Base-by-base conservation (phyloP, 2,329 filamentous ascomycete species). In the Fusarium verrucosum region DNA sequence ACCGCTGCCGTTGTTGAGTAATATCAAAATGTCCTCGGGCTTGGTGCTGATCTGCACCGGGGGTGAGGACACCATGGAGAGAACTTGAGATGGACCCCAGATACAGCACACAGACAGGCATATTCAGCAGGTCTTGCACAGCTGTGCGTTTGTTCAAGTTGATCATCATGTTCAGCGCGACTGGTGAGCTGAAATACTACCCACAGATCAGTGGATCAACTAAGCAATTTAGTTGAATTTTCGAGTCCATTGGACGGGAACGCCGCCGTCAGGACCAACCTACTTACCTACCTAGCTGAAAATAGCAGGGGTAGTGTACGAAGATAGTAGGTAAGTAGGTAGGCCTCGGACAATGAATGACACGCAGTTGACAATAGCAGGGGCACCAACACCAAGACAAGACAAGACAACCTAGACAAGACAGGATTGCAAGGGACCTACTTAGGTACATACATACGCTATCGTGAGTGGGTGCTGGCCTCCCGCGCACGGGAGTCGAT, bases 301-400 rank as follows among this genome's bases (percentile, higher is more conserved):
- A 58, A 59, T 49, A 46, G 64, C 35, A 61, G 53, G 52, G 62
- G 58, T 70, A n/a, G 17, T 35, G 42, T 30, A 30, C n/a, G n/a
- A n/a, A n/a, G n/a, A n/a, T n/a, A n/a, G n/a, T n/a, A n/a, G n/a
- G n/a, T n/a, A n/a, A n/a, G n/a, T n/a, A n/a, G n/a, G n/a, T 58
- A 65, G 33, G 47, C 47, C 23, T 58, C 41, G 50, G 45, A 36
- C 41, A 38, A n/a, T n/a, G n/a, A n/a, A 71, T 70, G 69, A 64
- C 62, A 70, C 54, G 65, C 69, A 70, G 68, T 56, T 65, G 47
- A 64, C 56, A 66, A 33, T 46, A 43, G 22, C 28, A 55, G 36
- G 58, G 51, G 50, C 58, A 22, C 26, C 35, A 45, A 58, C 44
- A 41, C n/a, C 58, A 65, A 26, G 45, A 58, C 54, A 57, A 38